Percentiles rank a stretch among this genome's conserved stretches.
Evolutionary conservation across 768 basidiomycete species (phyloP).

Genomic region (Peribolospora kevripleyi): DNA sequence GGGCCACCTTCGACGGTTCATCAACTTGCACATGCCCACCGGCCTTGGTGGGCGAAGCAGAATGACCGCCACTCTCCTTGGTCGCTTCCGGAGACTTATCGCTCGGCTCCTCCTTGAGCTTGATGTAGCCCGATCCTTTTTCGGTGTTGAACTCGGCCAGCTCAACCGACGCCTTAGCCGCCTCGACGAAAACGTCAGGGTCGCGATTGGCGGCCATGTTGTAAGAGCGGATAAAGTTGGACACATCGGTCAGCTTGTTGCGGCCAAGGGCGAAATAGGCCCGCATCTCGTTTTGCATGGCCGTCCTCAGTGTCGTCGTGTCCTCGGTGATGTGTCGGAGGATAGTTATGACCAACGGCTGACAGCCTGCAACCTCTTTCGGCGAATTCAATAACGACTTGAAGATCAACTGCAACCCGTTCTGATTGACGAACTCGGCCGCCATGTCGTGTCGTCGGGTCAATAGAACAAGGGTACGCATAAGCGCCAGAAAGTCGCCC

Average conservation of each 20-base stretch:
- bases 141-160: constrained; percentile 40
- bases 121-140: constrained; percentile 32
- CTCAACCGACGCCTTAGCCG: constrained; percentile 43
- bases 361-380: constrained; percentile 36
- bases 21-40: constrained; percentile 14
- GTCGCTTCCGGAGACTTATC: constrained; percentile 5
- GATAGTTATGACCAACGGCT: constrained; percentile 62
- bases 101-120: constrained; percentile 26
- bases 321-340: constrained; percentile 85
- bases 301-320: constrained; percentile 30
- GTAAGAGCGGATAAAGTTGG: constrained; percentile 47
- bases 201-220: constrained; percentile 61
- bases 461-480: constrained; percentile 62
- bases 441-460: constrained; percentile 47
- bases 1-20: constrained; percentile 7
- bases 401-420: constrained; percentile 42
- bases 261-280: constrained; percentile 38
- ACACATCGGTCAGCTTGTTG: constrained; percentile 36
- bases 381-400: constrained; percentile 34
- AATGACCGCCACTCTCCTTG: constrained; percentile 6
- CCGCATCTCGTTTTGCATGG: constrained; percentile 65
- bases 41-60: not conserved
- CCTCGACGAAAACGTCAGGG: constrained; percentile 46
- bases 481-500: constrained; percentile 56
- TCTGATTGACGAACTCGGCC: constrained; percentile 38